phyloP scores from a whole-genome alignment of 495 filamentous ascomycete species.

The Hypoxylon cercidicola region DNA sequence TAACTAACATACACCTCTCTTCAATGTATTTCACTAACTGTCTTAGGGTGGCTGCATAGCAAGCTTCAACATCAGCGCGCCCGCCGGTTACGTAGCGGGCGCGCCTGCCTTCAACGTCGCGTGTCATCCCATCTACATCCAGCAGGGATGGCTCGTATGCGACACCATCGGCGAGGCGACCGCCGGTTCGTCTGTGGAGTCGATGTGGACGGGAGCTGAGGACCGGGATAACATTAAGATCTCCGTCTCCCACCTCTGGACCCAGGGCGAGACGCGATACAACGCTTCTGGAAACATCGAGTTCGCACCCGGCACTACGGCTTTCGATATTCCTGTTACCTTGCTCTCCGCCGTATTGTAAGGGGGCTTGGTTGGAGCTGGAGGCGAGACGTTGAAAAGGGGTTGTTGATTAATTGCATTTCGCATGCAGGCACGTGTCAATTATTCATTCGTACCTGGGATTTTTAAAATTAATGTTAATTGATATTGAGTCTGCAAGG shows the following conservation, averaged over 20 bases:
- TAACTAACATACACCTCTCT: neutral
- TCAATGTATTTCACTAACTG: neutral
- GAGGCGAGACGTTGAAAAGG: neutral
- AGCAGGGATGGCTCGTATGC: conserved; percentile 11
- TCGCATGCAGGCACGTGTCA: neutral
- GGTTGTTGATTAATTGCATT: conserved; percentile 5
- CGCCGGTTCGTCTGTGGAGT: conserved; percentile 8
- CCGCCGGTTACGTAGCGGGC: conserved; percentile 19
- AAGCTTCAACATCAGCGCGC: conserved; percentile 23
- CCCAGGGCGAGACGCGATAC: conserved; percentile 14
- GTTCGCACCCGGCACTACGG: neutral
- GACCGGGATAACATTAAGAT: conserved; percentile 7
- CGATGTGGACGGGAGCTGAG: conserved; percentile 9
- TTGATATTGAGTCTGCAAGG: neutral
- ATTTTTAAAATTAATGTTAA: conserved; percentile 4
- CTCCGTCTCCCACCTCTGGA: conserved; percentile 21
- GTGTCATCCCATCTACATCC: conserved; percentile 19
- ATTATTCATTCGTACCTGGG: neutral
- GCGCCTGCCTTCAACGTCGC: conserved; percentile 23
- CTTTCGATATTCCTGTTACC: conserved; percentile 23
- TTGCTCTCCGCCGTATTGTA: conserved; percentile 20
- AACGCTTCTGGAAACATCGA: conserved; percentile 20
- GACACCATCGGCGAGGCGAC: neutral
- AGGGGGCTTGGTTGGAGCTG: neutral
- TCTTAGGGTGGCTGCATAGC: conserved; percentile 20